A percentile compares a stretch with the other conserved stretches of the same genome.
Conservation (phyloP, 331 rosid genomes). For the Saraca asoca region DNA sequence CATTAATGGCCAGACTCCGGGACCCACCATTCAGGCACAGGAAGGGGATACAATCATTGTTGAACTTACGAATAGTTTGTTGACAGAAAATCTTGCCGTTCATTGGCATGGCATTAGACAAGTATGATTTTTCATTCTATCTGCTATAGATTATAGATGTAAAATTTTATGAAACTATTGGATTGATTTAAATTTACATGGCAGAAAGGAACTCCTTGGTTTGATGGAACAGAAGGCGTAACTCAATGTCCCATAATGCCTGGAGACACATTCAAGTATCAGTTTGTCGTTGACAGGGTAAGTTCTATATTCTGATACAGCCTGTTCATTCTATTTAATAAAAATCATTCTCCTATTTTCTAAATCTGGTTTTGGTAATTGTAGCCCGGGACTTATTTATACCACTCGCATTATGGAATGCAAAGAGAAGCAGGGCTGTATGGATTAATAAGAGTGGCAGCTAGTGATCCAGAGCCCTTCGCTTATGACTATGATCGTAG, state of each 20-base stretch:
- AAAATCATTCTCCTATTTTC: too few relatives aligned
- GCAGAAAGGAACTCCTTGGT: constrained; percentile 91
- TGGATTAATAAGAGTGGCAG: constrained; percentile 66
- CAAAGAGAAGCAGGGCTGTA: constrained; percentile 81
- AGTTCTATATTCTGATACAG: neutral
- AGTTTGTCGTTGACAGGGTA: constrained; percentile 85
- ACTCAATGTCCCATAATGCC: constrained; percentile 84
- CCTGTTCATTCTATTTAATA: too few relatives aligned
- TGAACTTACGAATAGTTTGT: constrained; percentile 61
- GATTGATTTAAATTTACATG: neutral
- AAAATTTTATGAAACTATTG: too few relatives aligned
- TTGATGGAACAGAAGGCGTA: constrained; percentile 90
- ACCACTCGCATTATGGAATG: constrained; percentile 94
- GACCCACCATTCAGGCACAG: constrained; percentile 77
- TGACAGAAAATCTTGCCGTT: constrained; percentile 73
- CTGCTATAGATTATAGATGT: too few relatives aligned
- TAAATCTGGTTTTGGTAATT: neutral
- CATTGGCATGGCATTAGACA: constrained; percentile 98
- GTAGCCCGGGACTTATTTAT: constrained; percentile 83
- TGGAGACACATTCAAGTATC: constrained; percentile 70
- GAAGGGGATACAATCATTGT: constrained; percentile 77
- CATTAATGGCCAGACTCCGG: constrained; percentile 71
- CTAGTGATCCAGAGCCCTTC: constrained; percentile 71
- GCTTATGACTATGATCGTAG: constrained; percentile 70
- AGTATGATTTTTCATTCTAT: constrained; percentile 31